A percentile compares a stretch with the other conserved stretches of the same genome.
Evolutionary conservation across 371 early-diverging fungal species (phyloP).

Genomic region (Rhizopus arrhizus): DNA sequence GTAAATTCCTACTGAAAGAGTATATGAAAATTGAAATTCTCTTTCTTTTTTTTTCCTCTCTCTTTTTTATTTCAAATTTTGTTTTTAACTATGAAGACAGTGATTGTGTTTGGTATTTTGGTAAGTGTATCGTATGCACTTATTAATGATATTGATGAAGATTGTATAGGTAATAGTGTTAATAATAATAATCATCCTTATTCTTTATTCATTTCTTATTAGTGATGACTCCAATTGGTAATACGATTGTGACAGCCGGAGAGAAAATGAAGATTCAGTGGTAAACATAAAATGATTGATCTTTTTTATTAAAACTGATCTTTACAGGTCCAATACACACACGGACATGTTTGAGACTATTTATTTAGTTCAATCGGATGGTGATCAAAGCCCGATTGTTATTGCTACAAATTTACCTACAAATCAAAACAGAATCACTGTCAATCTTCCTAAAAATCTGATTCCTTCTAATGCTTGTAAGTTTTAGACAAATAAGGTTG

Average conservation of each 20-base stretch:
- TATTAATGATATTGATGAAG: slow-evolving; percentile 1
- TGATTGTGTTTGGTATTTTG: background rate
- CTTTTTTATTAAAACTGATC: background rate
- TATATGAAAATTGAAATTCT: background rate
- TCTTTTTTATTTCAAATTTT: background rate
- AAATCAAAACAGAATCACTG: slow-evolving; percentile 1
- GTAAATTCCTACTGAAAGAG: background rate
- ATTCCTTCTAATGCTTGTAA: slow-evolving; percentile 31
- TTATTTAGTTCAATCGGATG: slow-evolving; percentile 26
- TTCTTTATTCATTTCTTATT: background rate
- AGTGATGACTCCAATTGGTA: slow-evolving; percentile 28
- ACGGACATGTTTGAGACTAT: slow-evolving; percentile 15
- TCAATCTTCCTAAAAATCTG: slow-evolving; percentile 19
- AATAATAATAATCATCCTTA: background rate
- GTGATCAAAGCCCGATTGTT: slow-evolving; percentile 10
- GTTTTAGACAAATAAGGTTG: background rate
- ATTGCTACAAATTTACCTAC: slow-evolving; percentile 23
- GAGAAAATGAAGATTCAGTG: slow-evolving; percentile 32
- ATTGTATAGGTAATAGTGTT: background rate
- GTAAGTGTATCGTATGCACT: slow-evolving; percentile 1
- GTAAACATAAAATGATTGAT: background rate
- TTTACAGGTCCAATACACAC: slow-evolving; percentile 25
- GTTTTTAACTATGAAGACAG: slow-evolving; percentile 4
- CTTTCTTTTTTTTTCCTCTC: background rate
- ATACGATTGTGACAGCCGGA: slow-evolving; percentile 31